Evolutionary conservation across 2,329 filamentous ascomycete genomes (phyloP), one percentile per base, ranked within the genome.

Genomic region (Endothia cerciana): DNA sequence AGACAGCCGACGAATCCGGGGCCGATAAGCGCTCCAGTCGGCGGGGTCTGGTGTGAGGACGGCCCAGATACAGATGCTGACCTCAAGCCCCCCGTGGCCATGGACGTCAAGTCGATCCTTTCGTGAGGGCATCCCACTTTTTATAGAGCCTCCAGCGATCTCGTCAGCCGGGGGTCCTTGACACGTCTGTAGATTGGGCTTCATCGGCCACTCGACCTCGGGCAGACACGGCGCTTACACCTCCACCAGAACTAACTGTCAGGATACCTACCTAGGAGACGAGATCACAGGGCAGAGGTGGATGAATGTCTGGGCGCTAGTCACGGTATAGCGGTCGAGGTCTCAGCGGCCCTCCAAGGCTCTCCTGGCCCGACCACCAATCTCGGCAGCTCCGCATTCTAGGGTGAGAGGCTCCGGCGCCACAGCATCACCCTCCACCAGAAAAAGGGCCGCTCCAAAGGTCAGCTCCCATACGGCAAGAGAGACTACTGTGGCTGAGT

Each of bases 321-420:
- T n/a, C 13, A 51, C 15, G 25, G 28, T 7, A 28, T 51, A 28
- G 25, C 4, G 28, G 47, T 30, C 47, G 47, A 30, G 22, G 25
- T 25, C 22, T 28, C 45, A n/a, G 55, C n/a, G 15, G 55, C 55
- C 4, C 36, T 40, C 17, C 33, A 56, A 28, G 19, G 11, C 30
- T 56, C 6, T 58, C n/a, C 38, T 15, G 22, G 10, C 33, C 60
- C 49, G 25, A 33, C 7, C 47, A 11, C 19, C 28, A 59, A 60
- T 62, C 17, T 62, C 49, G 49, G 33, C 38, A 40, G 60, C 60
- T 62, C 60, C 60, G 60, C 49, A 51, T 41, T 55, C 22, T 7
- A 56, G 60, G 60, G 60, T 62, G 60, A 62, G 49, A 62, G 60
- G 25, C 49, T 56, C 38, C 60, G 49, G 60, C 30, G 30, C 33